These are phyloP conservation scores for Populus davidiana DNA, from an alignment of 345 rosid genomes.

Conservation along the genomic window DNA sequence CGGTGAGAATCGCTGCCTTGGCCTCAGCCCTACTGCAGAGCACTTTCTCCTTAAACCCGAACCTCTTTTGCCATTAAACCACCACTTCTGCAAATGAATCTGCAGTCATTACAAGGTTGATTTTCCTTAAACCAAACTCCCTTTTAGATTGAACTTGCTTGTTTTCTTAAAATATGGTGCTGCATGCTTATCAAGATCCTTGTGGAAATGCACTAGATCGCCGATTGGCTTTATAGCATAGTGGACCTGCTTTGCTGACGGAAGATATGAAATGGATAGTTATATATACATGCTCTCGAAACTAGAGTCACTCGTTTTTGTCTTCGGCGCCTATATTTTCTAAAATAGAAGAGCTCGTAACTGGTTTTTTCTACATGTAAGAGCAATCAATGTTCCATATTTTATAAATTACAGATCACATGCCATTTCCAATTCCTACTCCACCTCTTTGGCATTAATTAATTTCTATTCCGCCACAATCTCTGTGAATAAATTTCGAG, in stretches of 20 bases:
- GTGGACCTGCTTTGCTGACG: too few relatives aligned
- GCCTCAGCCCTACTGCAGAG: background rate
- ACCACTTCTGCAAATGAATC: background rate
- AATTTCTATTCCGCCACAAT: background rate
- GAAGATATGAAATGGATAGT: too few relatives aligned
- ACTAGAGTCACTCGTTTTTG: too few relatives aligned
- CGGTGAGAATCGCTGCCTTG: background rate
- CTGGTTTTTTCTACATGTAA: background rate
- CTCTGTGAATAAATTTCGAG: background rate
- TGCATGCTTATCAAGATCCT: conserved; percentile 98
- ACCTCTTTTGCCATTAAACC: background rate
- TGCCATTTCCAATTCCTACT: background rate
- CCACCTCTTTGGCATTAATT: background rate
- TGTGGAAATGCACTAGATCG: conserved; percentile 94
- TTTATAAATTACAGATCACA: background rate
- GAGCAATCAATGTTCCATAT: background rate
- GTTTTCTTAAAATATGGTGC: conserved; percentile 90
- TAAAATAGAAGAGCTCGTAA: background rate
- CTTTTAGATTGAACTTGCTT: conserved; percentile 51
- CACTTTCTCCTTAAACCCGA: background rate
- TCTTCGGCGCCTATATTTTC: too few relatives aligned
- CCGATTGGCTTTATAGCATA: too few relatives aligned
- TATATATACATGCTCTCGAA: too few relatives aligned
- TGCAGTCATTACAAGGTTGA: background rate
- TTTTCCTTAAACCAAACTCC: background rate